Evolutionary conservation across 1,284 basidiomycete species (phyloP).

Genomic region (Trametes sp.): DNA sequence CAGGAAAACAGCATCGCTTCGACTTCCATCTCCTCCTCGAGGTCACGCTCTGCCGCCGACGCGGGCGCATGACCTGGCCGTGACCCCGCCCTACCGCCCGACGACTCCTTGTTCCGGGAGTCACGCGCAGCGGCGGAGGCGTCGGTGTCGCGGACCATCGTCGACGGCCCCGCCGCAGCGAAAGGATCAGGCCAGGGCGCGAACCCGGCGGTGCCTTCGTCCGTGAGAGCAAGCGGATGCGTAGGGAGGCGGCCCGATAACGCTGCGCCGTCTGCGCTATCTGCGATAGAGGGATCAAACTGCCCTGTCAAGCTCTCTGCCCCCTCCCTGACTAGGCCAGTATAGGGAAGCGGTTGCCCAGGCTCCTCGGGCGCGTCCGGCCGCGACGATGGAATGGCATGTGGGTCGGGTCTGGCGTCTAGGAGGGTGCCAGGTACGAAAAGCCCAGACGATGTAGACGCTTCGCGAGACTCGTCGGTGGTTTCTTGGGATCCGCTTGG

Average conservation of each 20-base stretch:
- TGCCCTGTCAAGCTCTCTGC: background rate
- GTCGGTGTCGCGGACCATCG: constrained; percentile 8
- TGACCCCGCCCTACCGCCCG: background rate
- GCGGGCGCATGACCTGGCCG: background rate
- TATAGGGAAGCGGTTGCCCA: background rate
- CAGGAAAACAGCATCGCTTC: constrained; percentile 12
- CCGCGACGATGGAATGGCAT: no score
- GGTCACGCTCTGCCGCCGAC: constrained; percentile 5
- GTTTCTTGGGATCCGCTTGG: background rate
- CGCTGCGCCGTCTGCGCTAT: constrained; percentile 2
- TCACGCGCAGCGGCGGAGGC: constrained; percentile 2
- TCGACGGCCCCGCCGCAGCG: background rate
- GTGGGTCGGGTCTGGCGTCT: background rate
- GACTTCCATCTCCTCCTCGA: constrained; percentile 21
- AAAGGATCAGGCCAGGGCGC: background rate
- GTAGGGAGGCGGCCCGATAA: background rate
- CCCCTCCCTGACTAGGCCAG: background rate
- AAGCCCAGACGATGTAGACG: background rate
- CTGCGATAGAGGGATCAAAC: background rate
- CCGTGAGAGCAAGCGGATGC: background rate
- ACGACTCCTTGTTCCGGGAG: constrained; percentile 7
- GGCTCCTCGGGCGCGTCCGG: background rate
- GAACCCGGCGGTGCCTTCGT: constrained; percentile 1
- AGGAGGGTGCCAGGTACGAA: background rate
- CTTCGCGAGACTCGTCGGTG: background rate